Evolutionary conservation across 129 eudicot species (phyloP).

Genomic region (Rutidosis leptorrhynchoides): DNA sequence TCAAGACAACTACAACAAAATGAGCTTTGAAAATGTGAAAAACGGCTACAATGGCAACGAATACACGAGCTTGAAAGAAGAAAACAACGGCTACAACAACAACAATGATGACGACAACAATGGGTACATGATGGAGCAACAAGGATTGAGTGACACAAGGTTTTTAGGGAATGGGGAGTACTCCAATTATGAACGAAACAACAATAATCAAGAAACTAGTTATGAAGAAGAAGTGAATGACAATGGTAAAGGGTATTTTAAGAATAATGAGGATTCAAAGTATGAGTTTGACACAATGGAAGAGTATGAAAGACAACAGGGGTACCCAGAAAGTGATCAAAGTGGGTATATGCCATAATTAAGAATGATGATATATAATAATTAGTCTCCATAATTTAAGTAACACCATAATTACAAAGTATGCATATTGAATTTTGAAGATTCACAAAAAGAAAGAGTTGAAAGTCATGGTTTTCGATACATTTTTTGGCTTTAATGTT

Average conservation of each 20-base stretch:
- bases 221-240: conserved; percentile 32
- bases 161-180: conserved; percentile 51
- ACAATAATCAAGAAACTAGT: conserved; percentile 25
- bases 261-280: conserved; percentile 35
- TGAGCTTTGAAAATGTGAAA: conserved; percentile 23
- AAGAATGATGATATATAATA: conserved; percentile 8
- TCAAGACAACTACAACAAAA: conserved; percentile 14
- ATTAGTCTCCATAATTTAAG: conserved; percentile 19
- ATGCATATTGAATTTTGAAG: conserved; percentile 10
- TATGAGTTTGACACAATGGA: conserved; percentile 74
- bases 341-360: conserved; percentile 26
- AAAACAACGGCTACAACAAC: conserved; percentile 23
- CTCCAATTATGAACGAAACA: conserved; percentile 21
- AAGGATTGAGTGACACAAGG: conserved; percentile 67
- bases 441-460: conserved; percentile 7
- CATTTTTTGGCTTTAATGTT: conserved; percentile 20
- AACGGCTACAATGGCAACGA: conserved; percentile 30
- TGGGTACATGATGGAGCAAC: conserved; percentile 31
- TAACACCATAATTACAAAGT: conserved; percentile 23
- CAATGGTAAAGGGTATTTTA: conserved; percentile 43
- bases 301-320: conserved; percentile 66
- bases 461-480: conserved; percentile 3
- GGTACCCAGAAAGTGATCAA: conserved; percentile 31
- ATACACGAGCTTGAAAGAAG: conserved; percentile 21
- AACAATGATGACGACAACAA: conserved; percentile 19